These are phyloP conservation scores for Aquilaria yunnanensis DNA, from an alignment of 345 rosid genomes.

Conservation along the genomic window DNA sequence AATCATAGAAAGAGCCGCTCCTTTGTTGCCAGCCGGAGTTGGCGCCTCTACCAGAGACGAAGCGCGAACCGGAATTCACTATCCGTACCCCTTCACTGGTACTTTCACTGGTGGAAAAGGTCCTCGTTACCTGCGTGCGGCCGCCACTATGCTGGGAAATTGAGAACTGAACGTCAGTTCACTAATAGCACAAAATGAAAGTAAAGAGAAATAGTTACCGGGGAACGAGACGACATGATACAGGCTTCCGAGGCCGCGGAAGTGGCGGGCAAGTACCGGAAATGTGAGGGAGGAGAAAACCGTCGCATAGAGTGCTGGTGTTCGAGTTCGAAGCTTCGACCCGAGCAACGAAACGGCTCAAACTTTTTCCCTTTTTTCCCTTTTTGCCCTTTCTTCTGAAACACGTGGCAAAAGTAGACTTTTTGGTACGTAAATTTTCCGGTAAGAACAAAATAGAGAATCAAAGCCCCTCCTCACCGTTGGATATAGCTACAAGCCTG, in stretches of 20 bases:
- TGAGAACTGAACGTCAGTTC: not conserved
- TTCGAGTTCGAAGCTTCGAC: too few species aligned
- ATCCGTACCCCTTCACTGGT: constrained; percentile 27
- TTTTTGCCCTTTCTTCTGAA: not conserved
- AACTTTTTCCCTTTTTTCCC: too few species aligned
- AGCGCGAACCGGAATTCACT: constrained; percentile 42
- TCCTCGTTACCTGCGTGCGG: constrained; percentile 42
- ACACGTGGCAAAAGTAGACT: too few species aligned
- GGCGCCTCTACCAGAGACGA: constrained; percentile 38
- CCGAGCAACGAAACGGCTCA: too few species aligned
- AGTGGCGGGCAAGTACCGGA: constrained; percentile 16
- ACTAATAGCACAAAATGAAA: not conserved
- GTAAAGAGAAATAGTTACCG: constrained; percentile 25
- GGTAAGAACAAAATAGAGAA: too few species aligned
- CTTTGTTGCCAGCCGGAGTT: constrained; percentile 34
- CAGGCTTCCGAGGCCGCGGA: constrained; percentile 18
- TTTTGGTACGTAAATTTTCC: too few species aligned
- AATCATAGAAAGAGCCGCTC: constrained; percentile 13
- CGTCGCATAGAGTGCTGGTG: constrained; percentile 30
- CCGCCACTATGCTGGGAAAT: constrained; percentile 52
- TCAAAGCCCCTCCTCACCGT: not conserved
- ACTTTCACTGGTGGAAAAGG: constrained; percentile 45
- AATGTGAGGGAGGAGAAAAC: constrained; percentile 12
- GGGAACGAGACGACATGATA: constrained; percentile 43
- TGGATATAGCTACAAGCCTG: not conserved